These are phyloP conservation scores for Pleurotus ostreatus DNA, from an alignment of 768 basidiomycete species.

Conservation along the genomic window DNA sequence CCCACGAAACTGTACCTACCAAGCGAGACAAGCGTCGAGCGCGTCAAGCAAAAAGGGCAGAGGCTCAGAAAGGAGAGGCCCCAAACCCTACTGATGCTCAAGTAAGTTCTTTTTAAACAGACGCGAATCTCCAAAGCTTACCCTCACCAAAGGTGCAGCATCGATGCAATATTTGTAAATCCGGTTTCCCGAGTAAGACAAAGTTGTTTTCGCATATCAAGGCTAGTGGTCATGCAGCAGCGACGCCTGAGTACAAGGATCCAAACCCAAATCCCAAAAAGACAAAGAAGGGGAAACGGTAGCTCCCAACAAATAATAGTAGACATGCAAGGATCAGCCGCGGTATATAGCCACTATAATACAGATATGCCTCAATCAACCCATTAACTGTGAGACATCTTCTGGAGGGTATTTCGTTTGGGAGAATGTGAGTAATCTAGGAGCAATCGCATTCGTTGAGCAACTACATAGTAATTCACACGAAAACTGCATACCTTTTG, in stretches of 20 bases:
- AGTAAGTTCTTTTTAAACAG: conserved; percentile 11
- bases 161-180: conserved; percentile 68
- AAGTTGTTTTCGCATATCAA: conserved; percentile 74
- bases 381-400: conserved; percentile 91
- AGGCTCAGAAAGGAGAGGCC: conserved; percentile 13
- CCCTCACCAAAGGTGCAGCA: conserved; percentile 19
- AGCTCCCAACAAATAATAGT: conserved; percentile 5
- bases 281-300: conserved; percentile 33
- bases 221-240: conserved; percentile 66
- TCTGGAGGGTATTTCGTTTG: conserved; percentile 96
- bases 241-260: conserved; percentile 26
- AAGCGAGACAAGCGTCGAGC: conserved; percentile 83
- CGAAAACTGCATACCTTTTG: conserved; percentile 60
- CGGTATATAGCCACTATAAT: neutral
- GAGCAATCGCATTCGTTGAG: neutral
- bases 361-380: conserved; percentile 32
- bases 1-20: conserved; percentile 27
- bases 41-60: conserved; percentile 69
- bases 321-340: neutral
- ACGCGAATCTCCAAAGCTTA: neutral
- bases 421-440: conserved; percentile 87
- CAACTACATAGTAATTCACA: too few species aligned
- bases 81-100: conserved; percentile 16
- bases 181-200: conserved; percentile 61
- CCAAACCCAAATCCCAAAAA: conserved; percentile 29